A percentile compares a stretch with the other conserved stretches of the same genome.
Evolutionary conservation across 805 yeast genomes (phyloP).

Genomic region (Saccharomycopsis olivae): DNA sequence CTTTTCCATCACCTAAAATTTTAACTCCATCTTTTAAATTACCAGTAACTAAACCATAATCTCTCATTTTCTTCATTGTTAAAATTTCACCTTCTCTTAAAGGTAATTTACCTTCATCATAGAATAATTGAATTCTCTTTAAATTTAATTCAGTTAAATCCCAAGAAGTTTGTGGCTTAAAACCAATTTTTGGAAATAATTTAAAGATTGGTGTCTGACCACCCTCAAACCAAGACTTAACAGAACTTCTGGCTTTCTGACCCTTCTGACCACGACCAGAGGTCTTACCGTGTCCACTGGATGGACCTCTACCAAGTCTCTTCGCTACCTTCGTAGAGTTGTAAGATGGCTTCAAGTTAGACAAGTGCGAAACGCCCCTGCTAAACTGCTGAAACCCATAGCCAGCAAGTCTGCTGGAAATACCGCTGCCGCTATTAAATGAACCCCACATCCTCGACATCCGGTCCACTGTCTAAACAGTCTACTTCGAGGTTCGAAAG

Average conservation of each 20-base stretch:
- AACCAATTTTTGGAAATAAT: constrained; percentile 82
- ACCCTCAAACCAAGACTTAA: constrained; percentile 95
- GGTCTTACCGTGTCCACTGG: constrained; percentile 87
- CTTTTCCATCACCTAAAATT: constrained; percentile 58
- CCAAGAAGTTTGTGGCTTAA: constrained; percentile 51
- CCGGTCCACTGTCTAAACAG: too few relatives aligned
- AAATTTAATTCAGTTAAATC: constrained; percentile 53
- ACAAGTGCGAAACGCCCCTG: too few relatives aligned
- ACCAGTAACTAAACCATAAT: constrained; percentile 64
- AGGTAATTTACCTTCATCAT: constrained; percentile 53
- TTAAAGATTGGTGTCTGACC: constrained; percentile 92
- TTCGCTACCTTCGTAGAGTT: constrained; percentile 52
- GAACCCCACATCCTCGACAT: too few relatives aligned
- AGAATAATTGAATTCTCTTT: constrained; percentile 58
- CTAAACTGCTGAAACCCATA: too few relatives aligned
- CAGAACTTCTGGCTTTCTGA: constrained; percentile 90
- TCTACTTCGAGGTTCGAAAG: too few relatives aligned
- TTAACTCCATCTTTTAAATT: constrained; percentile 71
- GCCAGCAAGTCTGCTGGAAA: too few relatives aligned
- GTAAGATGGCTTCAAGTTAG: constrained; percentile 45
- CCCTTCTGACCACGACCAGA: constrained; percentile 98
- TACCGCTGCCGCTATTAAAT: too few relatives aligned
- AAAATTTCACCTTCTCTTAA: constrained; percentile 51
- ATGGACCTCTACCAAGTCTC: constrained; percentile 94
- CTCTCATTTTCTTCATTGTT: constrained; percentile 67